Base-by-base conservation (phyloP, 176 grass and related monocot genomes). In the Coix lacrymajobi region DNA sequence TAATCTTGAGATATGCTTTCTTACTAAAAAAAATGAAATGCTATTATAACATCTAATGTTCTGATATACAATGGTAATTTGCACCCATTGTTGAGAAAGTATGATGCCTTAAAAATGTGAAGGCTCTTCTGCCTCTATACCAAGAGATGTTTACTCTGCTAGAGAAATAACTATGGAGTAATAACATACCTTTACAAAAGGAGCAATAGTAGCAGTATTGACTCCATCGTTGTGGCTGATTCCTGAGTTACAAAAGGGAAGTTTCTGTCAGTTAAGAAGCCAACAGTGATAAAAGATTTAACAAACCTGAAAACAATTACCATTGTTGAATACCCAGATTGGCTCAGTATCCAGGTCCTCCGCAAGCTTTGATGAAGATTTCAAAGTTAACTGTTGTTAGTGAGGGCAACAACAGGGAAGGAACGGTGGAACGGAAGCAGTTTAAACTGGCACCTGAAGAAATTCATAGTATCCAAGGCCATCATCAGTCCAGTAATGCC, bases 401-500 rank as follows among this genome's bases (percentile, higher is more conserved):
- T 57, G 54, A 14, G 61, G 17, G 4, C 9, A 34, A 57, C 30
- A 6, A 65, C 77, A 84, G 24, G 26, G 41, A 73, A 73, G 31
- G 45, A 77, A 64, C 20, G 22, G 40, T 46, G 5, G 13, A 41
- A 71, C 4, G 40, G 49, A 74, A 52, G 72, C 65, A 62, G 29
- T 31, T 17, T 70, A 68, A 44, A 83, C 34, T 45, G 24, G 14
- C 79, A 97, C 91, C 91, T 94, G 94, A 83, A 97, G 94, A 84
- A 94, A 90, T 83, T 97, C 94, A 58, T 87, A 87, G 80, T 91
- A 97, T 48, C 94, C 94, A 31, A 97, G 91, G 37, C 94, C 91
- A 71, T 97, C 94, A 71, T 97, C 94, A 28, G 91, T 97, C 94
- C 94, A 97, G 61, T 97, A 97, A 73, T 87, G 83, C 91, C 89